Percentiles rank a stretch among this genome's conserved stretches.
phyloP scores from a whole-genome alignment of 768 basidiomycete genomes.

The Kwoniella shandongensis region DNA sequence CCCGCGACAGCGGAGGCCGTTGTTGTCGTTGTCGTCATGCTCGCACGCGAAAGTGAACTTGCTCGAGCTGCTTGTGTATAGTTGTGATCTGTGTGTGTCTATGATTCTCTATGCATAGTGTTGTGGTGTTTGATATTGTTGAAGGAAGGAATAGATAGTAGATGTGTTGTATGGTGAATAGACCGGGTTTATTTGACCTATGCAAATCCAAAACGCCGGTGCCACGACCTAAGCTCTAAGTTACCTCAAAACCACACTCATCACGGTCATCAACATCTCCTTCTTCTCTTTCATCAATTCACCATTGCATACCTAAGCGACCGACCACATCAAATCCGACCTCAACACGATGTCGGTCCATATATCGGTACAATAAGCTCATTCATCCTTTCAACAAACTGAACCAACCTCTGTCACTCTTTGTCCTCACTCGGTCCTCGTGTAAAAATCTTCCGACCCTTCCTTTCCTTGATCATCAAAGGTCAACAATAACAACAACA shows the following conservation, averaged over 20 bases:
- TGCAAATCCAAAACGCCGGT: too few species aligned
- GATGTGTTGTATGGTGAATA: background rate
- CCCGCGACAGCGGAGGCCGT: slow-evolving; percentile 23
- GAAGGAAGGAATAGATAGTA: background rate
- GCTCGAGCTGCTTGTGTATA: background rate
- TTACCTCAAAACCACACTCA: too few species aligned
- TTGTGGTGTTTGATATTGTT: background rate
- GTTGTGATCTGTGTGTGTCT: background rate
- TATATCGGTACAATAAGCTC: too few species aligned
- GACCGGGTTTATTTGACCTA: background rate
- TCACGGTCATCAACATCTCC: too few species aligned
- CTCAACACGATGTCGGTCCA: too few species aligned
- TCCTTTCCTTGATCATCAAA: background rate
- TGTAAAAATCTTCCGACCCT: background rate
- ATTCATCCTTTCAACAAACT: too few species aligned
- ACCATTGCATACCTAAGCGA: too few species aligned
- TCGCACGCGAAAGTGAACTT: background rate
- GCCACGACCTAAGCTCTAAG: too few species aligned
- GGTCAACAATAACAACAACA: slow-evolving; percentile 5
- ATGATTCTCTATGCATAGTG: background rate
- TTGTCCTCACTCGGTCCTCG: background rate
- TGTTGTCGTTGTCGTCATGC: background rate
- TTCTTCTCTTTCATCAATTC: too few species aligned
- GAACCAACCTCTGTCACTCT: slow-evolving; percentile 1
- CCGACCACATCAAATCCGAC: too few species aligned